Conservation (phyloP, 2,329 filamentous ascomycete species). For the Clarireedia sp. region DNA sequence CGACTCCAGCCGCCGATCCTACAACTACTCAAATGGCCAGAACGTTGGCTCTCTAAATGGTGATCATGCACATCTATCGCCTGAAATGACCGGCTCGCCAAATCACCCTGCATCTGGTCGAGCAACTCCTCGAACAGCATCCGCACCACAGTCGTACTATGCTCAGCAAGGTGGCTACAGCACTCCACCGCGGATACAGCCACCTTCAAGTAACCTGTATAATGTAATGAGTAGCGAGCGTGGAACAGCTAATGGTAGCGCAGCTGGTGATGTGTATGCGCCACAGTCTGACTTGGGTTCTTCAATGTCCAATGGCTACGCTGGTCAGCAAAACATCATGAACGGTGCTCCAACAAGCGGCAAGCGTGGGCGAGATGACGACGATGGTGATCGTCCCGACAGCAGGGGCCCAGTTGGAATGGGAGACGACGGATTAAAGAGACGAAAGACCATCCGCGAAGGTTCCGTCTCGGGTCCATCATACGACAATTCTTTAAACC, state of each 20-base stretch:
- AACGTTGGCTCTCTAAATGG: constrained; percentile 58
- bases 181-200: constrained; percentile 65
- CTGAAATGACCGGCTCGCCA: constrained; percentile 77
- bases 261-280: constrained; percentile 62
- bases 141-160: constrained; percentile 67
- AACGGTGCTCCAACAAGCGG: constrained; percentile 48
- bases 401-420: constrained; percentile 41
- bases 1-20: constrained; percentile 62
- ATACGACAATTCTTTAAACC: constrained; percentile 41
- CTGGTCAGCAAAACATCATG: constrained; percentile 52
- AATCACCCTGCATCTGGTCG: constrained; percentile 74
- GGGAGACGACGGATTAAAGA: constrained; percentile 56
- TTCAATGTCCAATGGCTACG: constrained; percentile 54
- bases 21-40: constrained; percentile 65
- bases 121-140: constrained; percentile 75
- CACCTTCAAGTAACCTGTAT: constrained; percentile 75
- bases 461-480: constrained; percentile 42
- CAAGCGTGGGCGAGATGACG: constrained; percentile 39
- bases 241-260: constrained; percentile 55
- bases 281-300: constrained; percentile 52
- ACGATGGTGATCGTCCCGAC: constrained; percentile 48
- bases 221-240: constrained; percentile 81
- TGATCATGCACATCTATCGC: constrained; percentile 69
- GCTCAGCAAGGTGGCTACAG: constrained; percentile 55
- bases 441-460: constrained; percentile 70